phyloP scores from a whole-genome alignment of 1,139 yeast species.

The Pichia sp. region DNA sequence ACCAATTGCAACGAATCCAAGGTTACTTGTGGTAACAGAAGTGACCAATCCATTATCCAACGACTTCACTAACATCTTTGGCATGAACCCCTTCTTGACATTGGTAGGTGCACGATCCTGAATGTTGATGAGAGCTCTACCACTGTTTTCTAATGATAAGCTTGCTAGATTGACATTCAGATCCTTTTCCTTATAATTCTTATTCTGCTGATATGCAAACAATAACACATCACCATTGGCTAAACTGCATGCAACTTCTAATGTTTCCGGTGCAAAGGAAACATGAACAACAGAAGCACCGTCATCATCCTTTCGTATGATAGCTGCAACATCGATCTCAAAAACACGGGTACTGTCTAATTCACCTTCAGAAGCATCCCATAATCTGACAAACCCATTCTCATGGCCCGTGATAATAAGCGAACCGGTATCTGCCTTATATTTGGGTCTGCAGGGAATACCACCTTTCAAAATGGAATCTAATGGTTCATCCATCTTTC shows the following conservation, averaged over 20 bases:
- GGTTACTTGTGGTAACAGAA: constrained; percentile 63
- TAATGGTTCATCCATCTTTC: constrained; percentile 26
- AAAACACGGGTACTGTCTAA: constrained; percentile 59
- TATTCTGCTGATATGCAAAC: constrained; percentile 62
- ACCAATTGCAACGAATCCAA: constrained; percentile 86
- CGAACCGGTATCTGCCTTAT: constrained; percentile 53
- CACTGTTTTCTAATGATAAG: constrained; percentile 35
- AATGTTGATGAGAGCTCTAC: constrained; percentile 36
- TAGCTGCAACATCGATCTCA: constrained; percentile 51
- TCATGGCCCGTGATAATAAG: constrained; percentile 70
- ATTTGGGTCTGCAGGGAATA: constrained; percentile 62
- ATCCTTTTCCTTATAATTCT: constrained; percentile 35
- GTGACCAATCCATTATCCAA: constrained; percentile 50
- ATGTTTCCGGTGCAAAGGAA: constrained; percentile 73
- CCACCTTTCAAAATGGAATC: constrained; percentile 70
- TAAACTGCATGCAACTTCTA: constrained; percentile 74
- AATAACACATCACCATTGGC: constrained; percentile 73
- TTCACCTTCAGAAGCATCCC: constrained; percentile 83
- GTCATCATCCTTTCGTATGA: constrained; percentile 39
- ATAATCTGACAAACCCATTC: constrained; percentile 73
- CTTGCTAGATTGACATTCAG: constrained; percentile 29
- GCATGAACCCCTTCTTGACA: constrained; percentile 67
- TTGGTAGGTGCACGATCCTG: constrained; percentile 42
- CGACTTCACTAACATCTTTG: constrained; percentile 54
- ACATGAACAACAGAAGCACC: constrained; percentile 52